Evolutionary conservation across 306 rosid genomes (phyloP), one percentile per base, ranked within the genome.

Genomic region (Malus asiatica): DNA sequence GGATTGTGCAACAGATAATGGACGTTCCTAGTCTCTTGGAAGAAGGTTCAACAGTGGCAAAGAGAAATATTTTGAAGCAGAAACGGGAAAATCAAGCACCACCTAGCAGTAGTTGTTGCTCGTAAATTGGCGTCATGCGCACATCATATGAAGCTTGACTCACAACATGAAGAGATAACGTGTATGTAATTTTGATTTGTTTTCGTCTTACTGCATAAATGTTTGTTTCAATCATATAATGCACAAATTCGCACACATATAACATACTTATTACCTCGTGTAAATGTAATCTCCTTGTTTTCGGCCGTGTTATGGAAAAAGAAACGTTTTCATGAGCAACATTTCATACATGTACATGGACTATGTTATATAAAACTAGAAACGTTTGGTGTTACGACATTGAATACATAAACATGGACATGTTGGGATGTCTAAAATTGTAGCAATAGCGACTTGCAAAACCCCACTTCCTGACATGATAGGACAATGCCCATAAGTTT

Each of bases 11-110:
- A 66, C 78, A 93, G 98, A 92, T 92, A 79, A 90, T 88, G 97
- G 99, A 92, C 84, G 88, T 85, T 82, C 99, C 99, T 11, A 89
- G 92, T 76, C 98, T 96, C 12, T 59, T 90, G 83, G 95, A 92
- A 84, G 96, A 90, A 87, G 98, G 96, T 59, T 89, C 99, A 46
- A 85, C 75, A 62, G 83, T 68, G 33, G 84, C 79, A 52, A 95
- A 90, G 83, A 85, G 90, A 82, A 90, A 81, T 70, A 78, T 86
- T 74, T 74, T 88, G 71, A 88, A 90, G 91, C 97, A 62, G 77
- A 86, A 86, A 60, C 92, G 72, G 66, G 90, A 87, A 79, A 75
- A 84, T 27, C 84, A 83, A 72, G 51, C 87, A 76, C 74, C 91
- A 22, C 77, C 86, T 72, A 45, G 58, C 59, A 63, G 75, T 25